Conservation (phyloP, 1,139 yeast species). For the Candida sanyaensis region DNA sequence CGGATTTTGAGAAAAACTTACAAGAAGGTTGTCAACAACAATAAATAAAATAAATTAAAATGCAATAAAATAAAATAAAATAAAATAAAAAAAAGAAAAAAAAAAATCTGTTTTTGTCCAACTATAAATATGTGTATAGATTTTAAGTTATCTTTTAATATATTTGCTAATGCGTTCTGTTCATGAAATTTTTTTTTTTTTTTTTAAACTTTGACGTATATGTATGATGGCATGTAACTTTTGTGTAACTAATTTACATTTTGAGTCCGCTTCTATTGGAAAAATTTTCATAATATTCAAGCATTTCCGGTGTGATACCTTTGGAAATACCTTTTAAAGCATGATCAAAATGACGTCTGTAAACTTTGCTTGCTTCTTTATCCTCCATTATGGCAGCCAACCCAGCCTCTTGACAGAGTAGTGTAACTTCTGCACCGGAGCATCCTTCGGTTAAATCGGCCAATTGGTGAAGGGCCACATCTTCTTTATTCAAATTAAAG, state of each 20-base stretch:
- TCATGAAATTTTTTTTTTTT: neutral
- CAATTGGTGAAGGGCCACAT: slow-evolving; percentile 46
- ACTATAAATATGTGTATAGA: no score
- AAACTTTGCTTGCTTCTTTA: slow-evolving; percentile 53
- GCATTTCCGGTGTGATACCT: slow-evolving; percentile 84
- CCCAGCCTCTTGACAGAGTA: slow-evolving; percentile 94
- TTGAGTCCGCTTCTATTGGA: slow-evolving; percentile 46
- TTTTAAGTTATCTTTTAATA: no score
- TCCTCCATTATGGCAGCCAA: slow-evolving; percentile 86
- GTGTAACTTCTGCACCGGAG: slow-evolving; percentile 94
- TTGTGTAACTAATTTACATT: slow-evolving; percentile 16
- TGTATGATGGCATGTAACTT: neutral
- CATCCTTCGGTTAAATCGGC: slow-evolving; percentile 82
- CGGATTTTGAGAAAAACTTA: slow-evolving; percentile 48
- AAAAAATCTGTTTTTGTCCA: neutral
- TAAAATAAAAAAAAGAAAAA: no score
- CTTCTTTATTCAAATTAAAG: slow-evolving; percentile 47
- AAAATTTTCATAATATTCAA: slow-evolving; percentile 71
- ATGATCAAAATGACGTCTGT: slow-evolving; percentile 63
- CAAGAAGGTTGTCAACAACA: slow-evolving; percentile 39
- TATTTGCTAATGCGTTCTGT: no score
- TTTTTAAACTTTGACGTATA: neutral
- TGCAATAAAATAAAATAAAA: no score
- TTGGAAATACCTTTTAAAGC: slow-evolving; percentile 69
- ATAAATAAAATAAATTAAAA: slow-evolving; percentile 10